Evolutionary conservation across 768 basidiomycete genomes (phyloP).

Genomic region (Kwoniella sp.): DNA sequence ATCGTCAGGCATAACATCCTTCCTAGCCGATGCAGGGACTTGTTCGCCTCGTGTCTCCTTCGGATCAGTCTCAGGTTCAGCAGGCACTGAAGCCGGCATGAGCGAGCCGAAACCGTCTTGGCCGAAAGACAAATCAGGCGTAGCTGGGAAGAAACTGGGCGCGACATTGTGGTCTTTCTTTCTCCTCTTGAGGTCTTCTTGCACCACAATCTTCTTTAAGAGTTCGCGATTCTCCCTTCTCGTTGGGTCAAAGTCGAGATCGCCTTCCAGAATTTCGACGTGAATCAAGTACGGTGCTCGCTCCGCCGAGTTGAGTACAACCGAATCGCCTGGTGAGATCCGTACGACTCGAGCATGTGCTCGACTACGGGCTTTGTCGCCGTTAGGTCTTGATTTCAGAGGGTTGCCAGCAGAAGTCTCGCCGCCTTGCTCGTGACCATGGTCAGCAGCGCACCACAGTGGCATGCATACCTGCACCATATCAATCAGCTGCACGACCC

Average conservation of each 20-base stretch:
- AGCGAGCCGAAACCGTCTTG: slow-evolving; percentile 40
- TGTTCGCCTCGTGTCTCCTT: not conserved
- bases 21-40: not conserved
- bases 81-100: slow-evolving; percentile 34
- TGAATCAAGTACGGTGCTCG: slow-evolving; percentile 89
- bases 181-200: slow-evolving; percentile 56
- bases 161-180: slow-evolving; percentile 32
- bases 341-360: slow-evolving; percentile 94
- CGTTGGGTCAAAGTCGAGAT: slow-evolving; percentile 87
- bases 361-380: slow-evolving; percentile 57
- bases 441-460: slow-evolving; percentile 58
- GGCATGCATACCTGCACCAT: slow-evolving; percentile 57
- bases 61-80: slow-evolving; percentile 6
- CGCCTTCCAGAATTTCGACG: slow-evolving; percentile 84
- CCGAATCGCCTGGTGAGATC: slow-evolving; percentile 95
- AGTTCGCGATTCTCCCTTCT: slow-evolving; percentile 83
- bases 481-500: not conserved
- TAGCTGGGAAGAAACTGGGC: not conserved
- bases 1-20: slow-evolving; percentile 53
- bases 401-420: slow-evolving; percentile 56
- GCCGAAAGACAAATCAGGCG: slow-evolving; percentile 11
- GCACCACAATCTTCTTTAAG: slow-evolving; percentile 61
- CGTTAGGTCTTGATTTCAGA: slow-evolving; percentile 63
- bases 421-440: slow-evolving; percentile 56
- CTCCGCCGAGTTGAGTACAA: slow-evolving; percentile 97